Evolutionary conservation across 169 alveolate genomes (phyloP), one percentile per base, ranked within the genome.

Genomic region (Plasmodium ovale): DNA sequence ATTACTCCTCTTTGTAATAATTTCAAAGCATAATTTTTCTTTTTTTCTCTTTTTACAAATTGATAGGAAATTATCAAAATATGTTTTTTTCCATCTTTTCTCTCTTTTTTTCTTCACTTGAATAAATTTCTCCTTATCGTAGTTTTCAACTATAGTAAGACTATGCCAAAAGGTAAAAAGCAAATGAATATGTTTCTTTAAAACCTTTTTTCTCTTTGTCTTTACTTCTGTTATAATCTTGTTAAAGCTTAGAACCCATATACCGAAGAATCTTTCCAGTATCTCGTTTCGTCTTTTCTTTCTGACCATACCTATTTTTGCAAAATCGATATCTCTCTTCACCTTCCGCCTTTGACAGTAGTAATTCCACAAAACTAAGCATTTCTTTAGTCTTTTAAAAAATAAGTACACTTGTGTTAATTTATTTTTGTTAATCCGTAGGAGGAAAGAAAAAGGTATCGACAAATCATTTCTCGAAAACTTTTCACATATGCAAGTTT

Each of bases 101-200:
- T 59, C 72, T 4, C 53, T 51, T 7, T 27, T 16, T 33, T 74
- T 53, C 23, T 60, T 74, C 23, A 74, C 35, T 19, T 33, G 25
- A 14, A n/a, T 3, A 74, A 74, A 74, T 58, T 39, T 74, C 14
- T 9, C 53, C 49, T 74, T 74, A 29, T 74, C 67, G 35, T 74
- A 74, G 23, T 42, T 74, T 3, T 35, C 37, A 19, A 74, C 88
- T 59, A 31, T 35, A 7, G 60, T 74, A 27, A 74, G 65, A 9
- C 51, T 65, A 74, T 74, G 39, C 88, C 88, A 74, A 33, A n/a
- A 74, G 19, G 37, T n/a, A 74, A 74, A 74, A n/a, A 74, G 19
- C 7, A 74, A 25, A n/a, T 51, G 74, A 31, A 74, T 74, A 51
- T 74, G 88, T 16, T 74, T 74, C 44, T 60, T 74, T 65, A 74